Conservation (phyloP, 129 eudicot species). For the Smallanthus sonchifolius region DNA sequence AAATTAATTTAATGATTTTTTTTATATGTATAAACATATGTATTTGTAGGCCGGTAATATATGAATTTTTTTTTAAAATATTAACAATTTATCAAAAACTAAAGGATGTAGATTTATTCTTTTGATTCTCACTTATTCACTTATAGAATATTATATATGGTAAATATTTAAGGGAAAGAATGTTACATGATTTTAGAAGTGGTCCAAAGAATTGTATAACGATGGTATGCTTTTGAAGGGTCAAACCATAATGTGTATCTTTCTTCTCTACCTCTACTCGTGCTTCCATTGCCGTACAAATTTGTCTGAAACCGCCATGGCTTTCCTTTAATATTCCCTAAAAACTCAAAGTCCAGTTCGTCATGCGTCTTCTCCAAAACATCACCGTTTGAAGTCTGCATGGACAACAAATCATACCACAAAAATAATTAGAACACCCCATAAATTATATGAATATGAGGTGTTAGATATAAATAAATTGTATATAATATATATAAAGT, state of each 20-base stretch:
- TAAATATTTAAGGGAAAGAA: background rate
- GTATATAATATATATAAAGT: too few species aligned
- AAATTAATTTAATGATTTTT: too few species aligned
- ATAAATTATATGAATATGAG: background rate
- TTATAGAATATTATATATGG: too few species aligned
- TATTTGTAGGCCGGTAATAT: too few species aligned
- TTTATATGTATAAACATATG: too few species aligned
- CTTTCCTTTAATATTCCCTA: conserved; percentile 78
- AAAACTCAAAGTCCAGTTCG: conserved; percentile 83
- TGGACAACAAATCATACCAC: background rate
- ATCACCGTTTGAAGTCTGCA: conserved; percentile 81
- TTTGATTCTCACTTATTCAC: too few species aligned
- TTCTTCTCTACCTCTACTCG: conserved; percentile 90
- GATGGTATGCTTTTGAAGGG: conserved; percentile 79
- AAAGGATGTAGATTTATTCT: too few species aligned
- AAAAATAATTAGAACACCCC: background rate
- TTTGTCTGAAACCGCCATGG: conserved; percentile 93
- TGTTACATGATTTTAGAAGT: conserved; percentile 56
- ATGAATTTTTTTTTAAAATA: too few species aligned
- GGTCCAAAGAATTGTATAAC: conserved; percentile 85
- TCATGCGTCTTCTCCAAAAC: conserved; percentile 72
- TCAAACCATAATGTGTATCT: conserved; percentile 85
- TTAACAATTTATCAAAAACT: too few species aligned
- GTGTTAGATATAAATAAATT: background rate
- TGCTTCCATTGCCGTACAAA: conserved; percentile 94